Conservation (phyloP, 441 rosid species). For the Sinapis alba region DNA sequence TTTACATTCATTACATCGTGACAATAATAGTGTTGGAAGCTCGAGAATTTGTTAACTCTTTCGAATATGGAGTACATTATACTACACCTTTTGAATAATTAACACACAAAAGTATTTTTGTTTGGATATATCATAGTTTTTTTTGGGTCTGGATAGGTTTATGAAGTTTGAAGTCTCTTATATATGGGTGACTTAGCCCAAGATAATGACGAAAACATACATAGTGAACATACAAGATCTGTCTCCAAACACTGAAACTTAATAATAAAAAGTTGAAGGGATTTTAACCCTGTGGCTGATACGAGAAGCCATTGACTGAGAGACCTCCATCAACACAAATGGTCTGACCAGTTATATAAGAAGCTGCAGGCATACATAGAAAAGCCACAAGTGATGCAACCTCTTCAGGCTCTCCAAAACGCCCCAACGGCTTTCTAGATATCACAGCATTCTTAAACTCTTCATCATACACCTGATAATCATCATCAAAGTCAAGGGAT, state of each 20-base stretch:
- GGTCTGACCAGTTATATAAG: conserved; percentile 52
- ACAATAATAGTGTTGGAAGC: conserved; percentile 13
- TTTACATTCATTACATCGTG: conserved; percentile 29
- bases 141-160: not conserved
- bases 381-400: conserved; percentile 47
- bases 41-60: conserved; percentile 13
- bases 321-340: conserved; percentile 53
- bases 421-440: conserved; percentile 45
- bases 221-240: not conserved
- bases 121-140: not conserved
- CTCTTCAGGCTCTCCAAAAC: conserved; percentile 46
- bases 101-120: not conserved
- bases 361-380: conserved; percentile 52
- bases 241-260: not conserved
- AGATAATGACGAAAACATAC: not conserved
- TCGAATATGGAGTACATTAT: not conserved
- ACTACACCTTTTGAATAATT: not conserved
- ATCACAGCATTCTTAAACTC: conserved; percentile 23
- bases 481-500: conserved; percentile 8
- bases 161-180: not conserved
- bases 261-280: not conserved
- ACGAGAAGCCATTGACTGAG: conserved; percentile 42
- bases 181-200: not conserved
- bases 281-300: conserved; percentile 28
- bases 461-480: conserved; percentile 28